Evolutionary conservation across 1,139 yeast genomes (phyloP).

Genomic region (Scheffersomyces illinoinensis): DNA sequence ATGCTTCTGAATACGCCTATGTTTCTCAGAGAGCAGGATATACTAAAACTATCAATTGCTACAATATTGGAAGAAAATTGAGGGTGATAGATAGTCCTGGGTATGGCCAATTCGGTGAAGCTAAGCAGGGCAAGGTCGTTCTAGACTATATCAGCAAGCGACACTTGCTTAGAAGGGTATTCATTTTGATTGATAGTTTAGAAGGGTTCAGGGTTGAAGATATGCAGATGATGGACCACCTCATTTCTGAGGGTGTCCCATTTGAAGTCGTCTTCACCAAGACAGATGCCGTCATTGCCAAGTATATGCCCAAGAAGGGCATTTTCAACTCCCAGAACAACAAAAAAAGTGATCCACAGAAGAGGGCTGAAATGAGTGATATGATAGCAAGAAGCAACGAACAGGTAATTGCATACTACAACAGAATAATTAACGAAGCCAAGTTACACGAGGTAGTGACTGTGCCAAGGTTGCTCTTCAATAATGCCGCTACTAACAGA

Average conservation of each 20-base stretch:
- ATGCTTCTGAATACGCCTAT: conserved; percentile 46
- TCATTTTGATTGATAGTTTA: conserved; percentile 58
- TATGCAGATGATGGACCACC: conserved; percentile 46
- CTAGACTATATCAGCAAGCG: conserved; percentile 60
- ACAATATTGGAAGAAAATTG: conserved; percentile 61
- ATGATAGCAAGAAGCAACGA: conserved; percentile 21
- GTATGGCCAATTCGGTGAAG: conserved; percentile 66
- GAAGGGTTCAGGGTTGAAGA: conserved; percentile 64
- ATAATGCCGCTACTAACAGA: conserved; percentile 29
- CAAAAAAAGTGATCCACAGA: conserved; percentile 7
- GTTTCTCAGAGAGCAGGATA: conserved; percentile 68
- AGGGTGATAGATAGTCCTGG: conserved; percentile 85
- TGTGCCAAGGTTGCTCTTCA: conserved; percentile 36
- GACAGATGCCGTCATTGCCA: conserved; percentile 53
- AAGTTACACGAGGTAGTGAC: conserved; percentile 25
- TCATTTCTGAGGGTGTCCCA: conserved; percentile 58
- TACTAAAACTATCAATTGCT: conserved; percentile 77
- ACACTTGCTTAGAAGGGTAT: conserved; percentile 55
- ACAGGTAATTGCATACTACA: conserved; percentile 23
- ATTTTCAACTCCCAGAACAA: background rate
- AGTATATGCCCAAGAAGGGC: conserved; percentile 14
- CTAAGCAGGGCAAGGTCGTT: conserved; percentile 69
- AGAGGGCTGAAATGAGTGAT: conserved; percentile 7
- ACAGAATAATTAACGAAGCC: conserved; percentile 20
- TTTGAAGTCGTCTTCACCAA: conserved; percentile 80